Percentiles rank a stretch among this genome's conserved stretches.
These are phyloP conservation scores for Globisporangium solare DNA, from an alignment of 352 stramenopile species.

Conservation along the genomic window DNA sequence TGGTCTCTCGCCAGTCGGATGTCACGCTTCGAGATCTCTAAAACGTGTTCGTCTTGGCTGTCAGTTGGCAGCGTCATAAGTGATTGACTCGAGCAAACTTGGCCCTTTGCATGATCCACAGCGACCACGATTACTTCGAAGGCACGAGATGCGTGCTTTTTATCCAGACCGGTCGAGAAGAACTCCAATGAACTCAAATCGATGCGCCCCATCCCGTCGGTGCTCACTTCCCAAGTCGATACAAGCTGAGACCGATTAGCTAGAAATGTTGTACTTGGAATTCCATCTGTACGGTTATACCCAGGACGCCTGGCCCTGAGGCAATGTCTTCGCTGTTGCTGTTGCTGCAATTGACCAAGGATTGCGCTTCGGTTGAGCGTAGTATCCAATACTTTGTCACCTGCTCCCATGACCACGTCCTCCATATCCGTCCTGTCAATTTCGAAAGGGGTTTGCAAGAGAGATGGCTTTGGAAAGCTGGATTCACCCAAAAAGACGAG, in stretches of 20 bases:
- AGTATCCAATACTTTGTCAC: constrained; percentile 27
- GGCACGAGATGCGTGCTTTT: constrained; percentile 6
- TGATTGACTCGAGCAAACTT: constrained; percentile 20
- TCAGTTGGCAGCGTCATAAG: constrained; percentile 10
- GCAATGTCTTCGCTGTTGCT: neutral
- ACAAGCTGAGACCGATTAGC: constrained; percentile 19
- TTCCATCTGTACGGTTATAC: neutral
- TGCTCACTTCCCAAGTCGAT: constrained; percentile 12
- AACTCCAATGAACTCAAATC: constrained; percentile 8
- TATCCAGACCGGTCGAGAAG: neutral
- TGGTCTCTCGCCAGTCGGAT: constrained; percentile 25
- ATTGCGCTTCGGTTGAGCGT: neutral
- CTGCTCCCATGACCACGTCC: constrained; percentile 28
- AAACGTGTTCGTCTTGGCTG: constrained; percentile 4
- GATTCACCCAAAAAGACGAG: constrained; percentile 23
- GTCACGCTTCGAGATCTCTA: constrained; percentile 20
- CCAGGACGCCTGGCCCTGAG: neutral
- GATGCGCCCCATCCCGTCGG: constrained; percentile 17
- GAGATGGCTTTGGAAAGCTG: constrained; percentile 36
- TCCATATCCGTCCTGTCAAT: constrained; percentile 44
- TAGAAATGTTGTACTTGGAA: constrained; percentile 32
- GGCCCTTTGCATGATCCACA: constrained; percentile 20
- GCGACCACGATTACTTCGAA: constrained; percentile 36
- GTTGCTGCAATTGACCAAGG: neutral
- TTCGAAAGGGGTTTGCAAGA: constrained; percentile 52